Evolutionary conservation across 2,329 filamentous ascomycete species (phyloP).

Genomic region (Penicillium sp.): DNA sequence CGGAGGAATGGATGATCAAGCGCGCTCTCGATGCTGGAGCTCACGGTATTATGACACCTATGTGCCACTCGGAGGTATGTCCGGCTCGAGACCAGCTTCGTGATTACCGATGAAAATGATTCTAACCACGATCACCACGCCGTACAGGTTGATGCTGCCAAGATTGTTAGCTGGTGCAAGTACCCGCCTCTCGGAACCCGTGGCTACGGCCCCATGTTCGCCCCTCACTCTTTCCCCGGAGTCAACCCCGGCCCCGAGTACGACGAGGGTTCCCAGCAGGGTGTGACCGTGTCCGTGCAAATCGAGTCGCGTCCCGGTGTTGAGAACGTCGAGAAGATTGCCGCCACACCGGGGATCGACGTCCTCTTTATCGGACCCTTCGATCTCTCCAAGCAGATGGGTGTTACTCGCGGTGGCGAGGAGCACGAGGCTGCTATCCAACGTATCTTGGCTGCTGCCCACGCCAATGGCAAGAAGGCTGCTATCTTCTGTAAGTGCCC

Average conservation of each 20-base stretch:
- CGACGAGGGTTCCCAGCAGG: slow-evolving; percentile 33
- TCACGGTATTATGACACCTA: slow-evolving; percentile 39
- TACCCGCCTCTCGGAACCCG: slow-evolving; percentile 33
- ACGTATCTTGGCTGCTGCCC: slow-evolving; percentile 34
- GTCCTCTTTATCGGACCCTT: slow-evolving; percentile 42
- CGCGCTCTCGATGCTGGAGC: slow-evolving; percentile 40
- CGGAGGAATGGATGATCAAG: slow-evolving; percentile 43
- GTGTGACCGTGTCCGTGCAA: slow-evolving; percentile 38
- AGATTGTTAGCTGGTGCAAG: slow-evolving; percentile 31
- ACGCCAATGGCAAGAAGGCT: slow-evolving; percentile 39
- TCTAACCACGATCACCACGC: not conserved
- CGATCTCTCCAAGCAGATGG: slow-evolving; percentile 41
- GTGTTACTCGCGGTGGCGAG: slow-evolving; percentile 33
- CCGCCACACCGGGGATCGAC: slow-evolving; percentile 42
- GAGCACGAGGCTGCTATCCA: slow-evolving; percentile 44
- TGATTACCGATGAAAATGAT: not conserved
- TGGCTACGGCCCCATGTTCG: slow-evolving; percentile 39
- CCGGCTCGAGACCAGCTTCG: not conserved
- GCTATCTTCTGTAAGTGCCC: slow-evolving; percentile 42
- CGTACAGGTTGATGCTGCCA: slow-evolving; percentile 27
- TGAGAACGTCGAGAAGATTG: slow-evolving; percentile 47
- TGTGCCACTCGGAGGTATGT: slow-evolving; percentile 33
- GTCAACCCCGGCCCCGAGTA: slow-evolving; percentile 29
- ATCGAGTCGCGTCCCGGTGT: slow-evolving; percentile 44
- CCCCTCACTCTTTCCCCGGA: slow-evolving; percentile 31